Evolutionary conservation across 208 protist genomes (phyloP), one percentile per base, ranked within the genome.

Genomic region (Tritrichomonas musculus): DNA sequence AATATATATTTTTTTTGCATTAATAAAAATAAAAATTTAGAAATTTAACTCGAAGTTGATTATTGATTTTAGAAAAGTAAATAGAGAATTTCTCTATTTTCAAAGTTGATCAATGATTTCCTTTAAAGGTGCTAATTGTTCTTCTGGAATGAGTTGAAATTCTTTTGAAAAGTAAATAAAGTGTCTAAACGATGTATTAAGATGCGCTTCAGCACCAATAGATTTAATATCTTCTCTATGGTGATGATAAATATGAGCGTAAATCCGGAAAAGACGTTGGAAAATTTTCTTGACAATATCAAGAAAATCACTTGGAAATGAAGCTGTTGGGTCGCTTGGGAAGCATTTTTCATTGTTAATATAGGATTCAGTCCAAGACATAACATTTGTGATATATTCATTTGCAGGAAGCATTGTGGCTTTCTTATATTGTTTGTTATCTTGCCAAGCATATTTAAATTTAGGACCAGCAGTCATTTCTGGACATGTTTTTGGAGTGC

Each of bases 181-280:
- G 33, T 92, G 88, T 17, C 57, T 17, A 55, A 92, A 92, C 13
- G 77, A 88, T 88, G 77, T 92, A 44, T 92, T 92, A 5, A 95
- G 94, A 94, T 99, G 98, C 14, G 98, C 97, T 95, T 99, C 98
- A 94, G 99, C 98, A 93, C 97, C 97, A 49, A 99, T 95, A 55
- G 96, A 95, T 0, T 97, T 95, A 49, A 99, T 98, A 93, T 98
- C 97, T 41, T 96, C 94, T 94, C 98, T 98, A 95, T 99, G 98
- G 30, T 96, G 97, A 95, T 99, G 97, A 95, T 99, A 99, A 69
- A 99, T 98, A 93, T 99, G 98, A 33, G 97, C 98, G 94, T 99
- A 99, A 1, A 99, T 98, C 49, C 98, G 96, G 95, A 99, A 99
- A 27, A 99, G 96, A 44, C 98, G 95, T 72, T 98, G 97, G 95